Percentiles rank a stretch among this genome's conserved stretches.
phyloP scores from a whole-genome alignment of 306 rosid genomes.

The Ormosia emarginata region DNA sequence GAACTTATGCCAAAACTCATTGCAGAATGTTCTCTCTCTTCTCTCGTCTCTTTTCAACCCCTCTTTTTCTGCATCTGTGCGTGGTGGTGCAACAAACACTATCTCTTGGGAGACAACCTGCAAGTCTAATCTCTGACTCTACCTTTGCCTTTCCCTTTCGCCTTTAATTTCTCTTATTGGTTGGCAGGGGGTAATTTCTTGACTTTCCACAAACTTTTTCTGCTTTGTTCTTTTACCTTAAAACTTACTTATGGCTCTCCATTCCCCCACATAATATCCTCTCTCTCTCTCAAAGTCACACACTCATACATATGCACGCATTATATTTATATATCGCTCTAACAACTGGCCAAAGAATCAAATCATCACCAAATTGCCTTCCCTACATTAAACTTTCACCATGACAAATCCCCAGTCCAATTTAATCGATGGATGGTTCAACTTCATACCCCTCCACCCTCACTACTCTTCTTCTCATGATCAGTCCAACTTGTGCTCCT shows the following conservation, averaged over 20 bases:
- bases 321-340: constrained; percentile 16
- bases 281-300: neutral
- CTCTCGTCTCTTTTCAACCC: neutral
- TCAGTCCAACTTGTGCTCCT: constrained; percentile 35
- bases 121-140: constrained; percentile 58
- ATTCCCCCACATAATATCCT: constrained; percentile 1
- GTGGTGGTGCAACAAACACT: constrained; percentile 20
- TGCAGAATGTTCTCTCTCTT: constrained; percentile 2
- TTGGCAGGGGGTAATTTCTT: constrained; percentile 55
- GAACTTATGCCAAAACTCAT: neutral
- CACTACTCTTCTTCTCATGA: constrained; percentile 23
- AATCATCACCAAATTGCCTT: neutral
- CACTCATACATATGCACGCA: neutral
- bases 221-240: constrained; percentile 24
- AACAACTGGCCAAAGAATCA: constrained; percentile 5
- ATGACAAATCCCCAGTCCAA: constrained; percentile 68
- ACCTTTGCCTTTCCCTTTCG: constrained; percentile 40
- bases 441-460: constrained; percentile 51
- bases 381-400: neutral
- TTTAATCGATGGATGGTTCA: constrained; percentile 44
- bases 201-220: constrained; percentile 26
- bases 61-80: neutral
- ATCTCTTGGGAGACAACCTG: constrained; percentile 46
- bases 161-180: constrained; percentile 31
- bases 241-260: constrained; percentile 35